A percentile compares a stretch with the other conserved stretches of the same genome.
These are phyloP conservation scores for Yarrowia sp. DNA, from an alignment of 805 yeast genomes.

Conservation along the genomic window DNA sequence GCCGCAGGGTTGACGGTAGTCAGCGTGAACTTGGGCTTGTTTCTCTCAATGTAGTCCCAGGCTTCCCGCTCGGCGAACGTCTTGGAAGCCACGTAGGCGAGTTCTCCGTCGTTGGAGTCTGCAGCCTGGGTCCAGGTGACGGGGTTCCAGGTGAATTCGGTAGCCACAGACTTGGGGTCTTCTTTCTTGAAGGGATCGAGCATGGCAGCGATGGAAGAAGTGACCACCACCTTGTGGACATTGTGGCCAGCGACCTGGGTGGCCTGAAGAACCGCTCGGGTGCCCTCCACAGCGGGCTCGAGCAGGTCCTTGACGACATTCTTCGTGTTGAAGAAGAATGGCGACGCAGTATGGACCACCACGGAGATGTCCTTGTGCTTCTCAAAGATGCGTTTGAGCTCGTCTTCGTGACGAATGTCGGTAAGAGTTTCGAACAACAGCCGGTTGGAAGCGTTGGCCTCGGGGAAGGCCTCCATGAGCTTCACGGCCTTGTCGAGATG, in stretches of 20 bases:
- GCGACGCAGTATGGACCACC: slow-evolving; percentile 55
- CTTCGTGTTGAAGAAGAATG: slow-evolving; percentile 48
- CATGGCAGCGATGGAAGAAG: slow-evolving; percentile 63
- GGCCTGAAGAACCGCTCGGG: slow-evolving; percentile 54
- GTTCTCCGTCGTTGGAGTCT: background rate
- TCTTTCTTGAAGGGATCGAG: slow-evolving; percentile 41
- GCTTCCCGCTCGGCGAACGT: slow-evolving; percentile 63
- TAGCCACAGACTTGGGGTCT: slow-evolving; percentile 44
- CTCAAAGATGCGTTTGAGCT: slow-evolving; percentile 60
- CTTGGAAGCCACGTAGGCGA: slow-evolving; percentile 55
- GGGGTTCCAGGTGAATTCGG: slow-evolving; percentile 53
- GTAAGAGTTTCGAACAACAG: slow-evolving; percentile 47
- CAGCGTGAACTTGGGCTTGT: slow-evolving; percentile 45
- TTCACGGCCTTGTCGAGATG: slow-evolving; percentile 54
- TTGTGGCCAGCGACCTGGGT: slow-evolving; percentile 48
- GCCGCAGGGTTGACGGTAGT: slow-evolving; percentile 48
- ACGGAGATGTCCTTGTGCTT: slow-evolving; percentile 50
- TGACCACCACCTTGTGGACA: slow-evolving; percentile 55
- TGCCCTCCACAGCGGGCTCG: slow-evolving; percentile 59
- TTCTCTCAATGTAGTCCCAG: slow-evolving; percentile 56
- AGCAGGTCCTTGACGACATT: slow-evolving; percentile 54
- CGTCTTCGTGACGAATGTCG: slow-evolving; percentile 47
- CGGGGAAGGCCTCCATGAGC: slow-evolving; percentile 42
- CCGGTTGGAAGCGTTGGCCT: slow-evolving; percentile 43
- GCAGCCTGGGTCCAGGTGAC: slow-evolving; percentile 47